phyloP scores from a whole-genome alignment of 805 yeast genomes.

The Suhomyces xylopsoci region DNA sequence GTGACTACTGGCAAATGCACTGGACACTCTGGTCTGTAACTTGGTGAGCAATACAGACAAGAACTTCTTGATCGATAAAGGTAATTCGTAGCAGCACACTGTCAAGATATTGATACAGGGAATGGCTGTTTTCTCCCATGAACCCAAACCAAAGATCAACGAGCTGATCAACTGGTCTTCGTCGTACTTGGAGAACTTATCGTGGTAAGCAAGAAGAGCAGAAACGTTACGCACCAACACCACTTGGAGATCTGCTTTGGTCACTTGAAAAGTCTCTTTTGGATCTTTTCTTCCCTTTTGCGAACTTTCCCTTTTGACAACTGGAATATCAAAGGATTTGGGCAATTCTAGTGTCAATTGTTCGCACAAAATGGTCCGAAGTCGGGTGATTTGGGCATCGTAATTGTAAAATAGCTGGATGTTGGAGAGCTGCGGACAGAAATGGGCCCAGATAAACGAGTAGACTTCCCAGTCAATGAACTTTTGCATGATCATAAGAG shows the following conservation, averaged over 20 bases:
- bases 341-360: slow-evolving; percentile 56
- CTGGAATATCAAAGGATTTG: slow-evolving; percentile 19
- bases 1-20: slow-evolving; percentile 65
- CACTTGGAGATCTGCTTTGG: slow-evolving; percentile 63
- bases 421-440: slow-evolving; percentile 68
- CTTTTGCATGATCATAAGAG: slow-evolving; percentile 46
- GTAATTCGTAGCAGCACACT: slow-evolving; percentile 78
- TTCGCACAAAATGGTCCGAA: slow-evolving; percentile 52
- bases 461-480: slow-evolving; percentile 70
- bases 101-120: slow-evolving; percentile 76
- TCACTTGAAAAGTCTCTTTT: slow-evolving; percentile 26
- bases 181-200: slow-evolving; percentile 50
- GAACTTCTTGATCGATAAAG: slow-evolving; percentile 66
- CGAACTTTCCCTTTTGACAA: background rate
- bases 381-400: slow-evolving; percentile 35
- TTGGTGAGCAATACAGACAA: slow-evolving; percentile 67
- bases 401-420: slow-evolving; percentile 48
- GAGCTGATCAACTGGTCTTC: slow-evolving; percentile 64
- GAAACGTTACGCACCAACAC: slow-evolving; percentile 62
- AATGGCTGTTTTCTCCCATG: slow-evolving; percentile 76
- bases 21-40: slow-evolving; percentile 71
- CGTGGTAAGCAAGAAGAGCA: slow-evolving; percentile 59
- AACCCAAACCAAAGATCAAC: slow-evolving; percentile 56
- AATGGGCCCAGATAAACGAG: slow-evolving; percentile 62
- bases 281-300: background rate